phyloP scores from a whole-genome alignment of 208 protist genomes.

The Zelonia costaricensis region DNA sequence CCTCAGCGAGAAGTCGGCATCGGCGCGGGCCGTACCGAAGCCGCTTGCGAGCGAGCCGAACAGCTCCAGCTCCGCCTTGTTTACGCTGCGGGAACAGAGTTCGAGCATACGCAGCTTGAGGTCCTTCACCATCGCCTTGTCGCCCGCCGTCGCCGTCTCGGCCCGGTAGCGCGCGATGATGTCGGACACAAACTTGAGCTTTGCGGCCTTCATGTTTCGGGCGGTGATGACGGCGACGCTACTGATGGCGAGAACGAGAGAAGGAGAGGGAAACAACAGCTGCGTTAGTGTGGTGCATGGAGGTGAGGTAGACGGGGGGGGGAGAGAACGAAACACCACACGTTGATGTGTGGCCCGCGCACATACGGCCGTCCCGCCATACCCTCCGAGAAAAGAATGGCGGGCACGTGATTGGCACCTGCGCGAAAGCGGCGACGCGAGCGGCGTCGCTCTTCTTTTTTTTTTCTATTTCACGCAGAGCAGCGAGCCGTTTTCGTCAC shows the following conservation, averaged over 20 bases:
- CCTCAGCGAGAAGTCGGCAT: conserved; percentile 86
- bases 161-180: conserved; percentile 77
- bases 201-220: conserved; percentile 13
- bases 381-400: not conserved
- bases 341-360: too few relatives aligned
- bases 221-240: too few relatives aligned
- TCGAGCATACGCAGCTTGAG: conserved; percentile 64
- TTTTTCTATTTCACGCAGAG: not conserved
- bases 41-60: conserved; percentile 87
- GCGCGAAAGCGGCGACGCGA: not conserved
- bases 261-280: too few relatives aligned
- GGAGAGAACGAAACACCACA: too few relatives aligned
- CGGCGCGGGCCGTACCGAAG: conserved; percentile 77
- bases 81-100: conserved; percentile 71
- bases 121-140: conserved; percentile 52
- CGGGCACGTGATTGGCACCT: not conserved
- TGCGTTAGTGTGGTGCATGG: too few relatives aligned
- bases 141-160: conserved; percentile 24
- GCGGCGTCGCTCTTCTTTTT: not conserved
- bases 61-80: conserved; percentile 81
- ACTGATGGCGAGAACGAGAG: too few relatives aligned
- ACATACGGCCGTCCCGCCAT: not conserved
- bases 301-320: too few relatives aligned
- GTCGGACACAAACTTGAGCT: conserved; percentile 61
- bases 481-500: not conserved